Evolutionary conservation across 371 early-diverging fungal species (phyloP), one percentile per base, ranked within the genome.

Genomic region (Neoconidiobolus thromboides): DNA sequence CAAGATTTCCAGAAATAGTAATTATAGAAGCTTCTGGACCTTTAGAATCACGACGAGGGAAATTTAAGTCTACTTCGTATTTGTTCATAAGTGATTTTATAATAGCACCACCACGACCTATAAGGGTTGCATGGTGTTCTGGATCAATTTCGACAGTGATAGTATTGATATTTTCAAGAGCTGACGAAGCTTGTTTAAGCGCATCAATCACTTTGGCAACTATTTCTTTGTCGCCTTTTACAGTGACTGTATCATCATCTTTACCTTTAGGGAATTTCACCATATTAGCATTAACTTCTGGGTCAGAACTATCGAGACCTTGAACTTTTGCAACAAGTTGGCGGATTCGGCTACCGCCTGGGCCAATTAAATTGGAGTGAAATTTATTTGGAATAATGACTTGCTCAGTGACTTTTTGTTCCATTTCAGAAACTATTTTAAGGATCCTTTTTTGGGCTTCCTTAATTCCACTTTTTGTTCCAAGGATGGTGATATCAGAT

Each of bases 311-410:
- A 43, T 72, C 71, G 1, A 67, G 69, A 2, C 85, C 89, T 51
- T 86, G 85, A 14, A 74, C 73, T 58, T 70, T 66, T 49, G 73
- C 72, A 50, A 88, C 76, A 39, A 87, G 69, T 49, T 77, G 76
- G 44, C 81, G 79, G 53, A 89, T 78, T 49, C 75, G 70, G n/a
- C 73, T 62, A 43, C 90, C 90, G 48, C 75, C 76, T 7, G 83
- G 70, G 1, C 91, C 91, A 59, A 89, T 91, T 64, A 91, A 69
- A 62, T 72, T 70, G 57, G 80, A 78, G 72, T 91, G 91, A 62
- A 86, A 68, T 59, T 71, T 73, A 52, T 65, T 65, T 26, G 81
- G 78, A 48, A 91, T 76, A 1, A 56, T 39, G 4, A 90, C 61
- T 7, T 64, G 63, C n/a, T 68, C 67, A 43, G 72, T 76, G 4